These are phyloP conservation scores for Aplosporella prunicola DNA, from an alignment of 2,329 filamentous ascomycete species.

Conservation along the genomic window DNA sequence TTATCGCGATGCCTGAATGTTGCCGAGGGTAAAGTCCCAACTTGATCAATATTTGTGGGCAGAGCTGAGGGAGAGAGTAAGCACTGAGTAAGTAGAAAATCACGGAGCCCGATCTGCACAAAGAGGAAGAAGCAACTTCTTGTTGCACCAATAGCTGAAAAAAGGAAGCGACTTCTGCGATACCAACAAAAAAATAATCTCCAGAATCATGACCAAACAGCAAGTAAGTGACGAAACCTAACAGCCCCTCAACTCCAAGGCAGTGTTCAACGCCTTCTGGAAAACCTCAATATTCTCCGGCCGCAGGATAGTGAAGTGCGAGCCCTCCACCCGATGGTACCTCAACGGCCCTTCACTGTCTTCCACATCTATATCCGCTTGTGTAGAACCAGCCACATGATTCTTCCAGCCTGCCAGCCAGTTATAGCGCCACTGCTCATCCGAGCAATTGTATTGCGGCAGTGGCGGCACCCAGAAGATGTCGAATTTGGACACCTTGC, in stretches of 20 bases:
- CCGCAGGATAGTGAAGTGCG: constrained; percentile 10
- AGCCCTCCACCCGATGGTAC: constrained; percentile 8
- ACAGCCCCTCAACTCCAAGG: constrained; percentile 1
- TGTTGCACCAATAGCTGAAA: too few relatives aligned
- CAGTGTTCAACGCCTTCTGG: constrained; percentile 8
- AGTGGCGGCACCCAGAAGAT: constrained; percentile 10
- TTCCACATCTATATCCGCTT: constrained; percentile 6
- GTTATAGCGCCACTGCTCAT: constrained; percentile 8
- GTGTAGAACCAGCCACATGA: constrained; percentile 3
- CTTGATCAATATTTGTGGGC: too few relatives aligned
- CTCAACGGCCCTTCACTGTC: neutral
- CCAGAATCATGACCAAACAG: neutral
- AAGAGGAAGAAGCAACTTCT: too few relatives aligned
- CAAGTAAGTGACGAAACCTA: neutral
- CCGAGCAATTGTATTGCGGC: constrained; percentile 10
- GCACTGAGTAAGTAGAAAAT: too few relatives aligned
- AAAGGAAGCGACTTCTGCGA: too few relatives aligned
- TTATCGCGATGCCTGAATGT: too few relatives aligned
- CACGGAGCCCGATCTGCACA: too few relatives aligned
- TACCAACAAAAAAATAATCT: neutral
- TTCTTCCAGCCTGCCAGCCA: constrained; percentile 8
- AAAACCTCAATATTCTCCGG: constrained; percentile 11
- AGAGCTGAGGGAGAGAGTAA: too few relatives aligned
- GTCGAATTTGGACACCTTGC: constrained; percentile 7
- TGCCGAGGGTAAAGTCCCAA: too few relatives aligned